phyloP scores from a whole-genome alignment of 2,329 filamentous ascomycete species.

The Pestalotiopsis fici region DNA sequence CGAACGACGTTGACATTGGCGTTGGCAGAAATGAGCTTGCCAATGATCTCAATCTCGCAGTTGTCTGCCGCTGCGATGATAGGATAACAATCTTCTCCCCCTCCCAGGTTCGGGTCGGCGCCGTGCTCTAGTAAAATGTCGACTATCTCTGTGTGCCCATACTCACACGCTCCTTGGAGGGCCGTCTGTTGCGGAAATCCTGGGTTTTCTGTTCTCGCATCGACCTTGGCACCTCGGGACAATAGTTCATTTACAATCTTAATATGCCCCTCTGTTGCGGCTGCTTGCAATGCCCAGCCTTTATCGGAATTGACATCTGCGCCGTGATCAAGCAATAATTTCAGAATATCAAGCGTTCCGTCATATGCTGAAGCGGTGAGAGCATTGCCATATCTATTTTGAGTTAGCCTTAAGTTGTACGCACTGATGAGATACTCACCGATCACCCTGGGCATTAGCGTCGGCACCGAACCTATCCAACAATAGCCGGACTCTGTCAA shows the following conservation, averaged over 20 bases:
- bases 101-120: slow-evolving; percentile 38
- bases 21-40: slow-evolving; percentile 33
- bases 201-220: slow-evolving; percentile 28
- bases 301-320: slow-evolving; percentile 34
- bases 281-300: slow-evolving; percentile 39
- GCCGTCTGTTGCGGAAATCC: slow-evolving; percentile 36
- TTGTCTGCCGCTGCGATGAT: slow-evolving; percentile 36
- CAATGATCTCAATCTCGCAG: slow-evolving; percentile 35
- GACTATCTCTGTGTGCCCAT: slow-evolving; percentile 32
- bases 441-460: slow-evolving; percentile 37
- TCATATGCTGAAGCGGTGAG: slow-evolving; percentile 40
- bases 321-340: slow-evolving; percentile 31
- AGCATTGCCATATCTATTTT: slow-evolving; percentile 32
- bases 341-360: slow-evolving; percentile 31
- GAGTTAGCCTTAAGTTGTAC: not conserved
- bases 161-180: slow-evolving; percentile 39
- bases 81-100: slow-evolving; percentile 32
- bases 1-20: slow-evolving; percentile 37
- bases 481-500: slow-evolving; percentile 35
- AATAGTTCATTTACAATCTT: slow-evolving; percentile 36
- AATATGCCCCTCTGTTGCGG: slow-evolving; percentile 33
- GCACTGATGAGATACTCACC: slow-evolving; percentile 26
- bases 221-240: slow-evolving; percentile 33
- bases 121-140: slow-evolving; percentile 34
- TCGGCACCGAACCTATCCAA: slow-evolving; percentile 33